Evolutionary conservation across 208 protist genomes (phyloP).

Genomic region (Wallacemonas sp.): DNA sequence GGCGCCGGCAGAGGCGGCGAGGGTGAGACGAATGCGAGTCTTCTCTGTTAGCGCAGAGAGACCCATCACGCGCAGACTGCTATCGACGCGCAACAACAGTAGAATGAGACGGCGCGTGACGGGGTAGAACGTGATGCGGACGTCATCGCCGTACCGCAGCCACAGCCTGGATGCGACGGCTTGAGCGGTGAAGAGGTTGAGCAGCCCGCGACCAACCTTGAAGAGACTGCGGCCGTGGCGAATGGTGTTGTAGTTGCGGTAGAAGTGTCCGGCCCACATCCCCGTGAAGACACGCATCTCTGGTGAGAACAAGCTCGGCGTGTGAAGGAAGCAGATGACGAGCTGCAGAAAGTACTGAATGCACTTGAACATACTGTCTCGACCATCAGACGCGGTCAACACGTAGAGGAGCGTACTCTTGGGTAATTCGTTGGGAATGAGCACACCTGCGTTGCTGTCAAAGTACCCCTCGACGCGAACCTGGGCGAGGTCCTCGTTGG

Average conservation of each 20-base stretch:
- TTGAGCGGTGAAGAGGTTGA: constrained; percentile 78
- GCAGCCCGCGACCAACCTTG: constrained; percentile 76
- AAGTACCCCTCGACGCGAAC: constrained; percentile 84
- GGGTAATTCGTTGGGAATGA: constrained; percentile 84
- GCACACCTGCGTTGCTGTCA: constrained; percentile 31
- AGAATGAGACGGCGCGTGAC: constrained; percentile 13
- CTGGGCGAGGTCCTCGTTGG: constrained; percentile 61
- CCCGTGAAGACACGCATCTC: constrained; percentile 43
- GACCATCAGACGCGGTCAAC: constrained; percentile 79
- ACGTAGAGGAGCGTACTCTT: constrained; percentile 82
- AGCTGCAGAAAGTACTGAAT: constrained; percentile 80
- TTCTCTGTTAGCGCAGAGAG: background rate
- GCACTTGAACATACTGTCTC: constrained; percentile 81
- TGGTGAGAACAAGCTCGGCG: constrained; percentile 55
- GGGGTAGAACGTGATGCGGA: constrained; percentile 3
- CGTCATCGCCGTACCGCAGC: constrained; percentile 41
- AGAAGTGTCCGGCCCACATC: constrained; percentile 64
- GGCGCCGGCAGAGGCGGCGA: background rate
- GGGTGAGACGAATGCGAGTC: background rate
- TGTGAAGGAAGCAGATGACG: constrained; percentile 70
- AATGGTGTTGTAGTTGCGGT: constrained; percentile 84
- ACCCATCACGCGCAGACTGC: background rate
- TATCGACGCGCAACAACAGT: constrained; percentile 23
- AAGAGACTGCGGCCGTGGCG: constrained; percentile 83
- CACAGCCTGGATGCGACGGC: constrained; percentile 61